A percentile compares a stretch with the other conserved stretches of the same genome.
Evolutionary conservation across 2,329 filamentous ascomycete genomes (phyloP).

Genomic region (Scedosporium aurantiacum): DNA sequence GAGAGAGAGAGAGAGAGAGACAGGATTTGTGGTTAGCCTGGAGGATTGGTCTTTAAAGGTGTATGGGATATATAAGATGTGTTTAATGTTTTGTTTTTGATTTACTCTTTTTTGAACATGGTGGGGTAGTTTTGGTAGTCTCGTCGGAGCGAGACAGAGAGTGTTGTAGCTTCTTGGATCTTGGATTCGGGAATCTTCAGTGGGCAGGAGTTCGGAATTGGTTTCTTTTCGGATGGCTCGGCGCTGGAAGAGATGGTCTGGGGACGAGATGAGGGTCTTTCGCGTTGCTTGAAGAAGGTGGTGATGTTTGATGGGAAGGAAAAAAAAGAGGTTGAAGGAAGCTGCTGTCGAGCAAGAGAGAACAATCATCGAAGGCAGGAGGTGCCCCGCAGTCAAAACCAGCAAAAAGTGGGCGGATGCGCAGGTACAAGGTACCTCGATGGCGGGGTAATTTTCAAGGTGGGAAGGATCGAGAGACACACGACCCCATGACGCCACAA

Average conservation of each 20-base stretch:
- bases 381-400: neutral
- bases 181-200: too few species aligned
- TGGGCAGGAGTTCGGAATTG: too few species aligned
- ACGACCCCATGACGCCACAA: too few species aligned
- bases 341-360: neutral
- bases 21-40: conserved; percentile 12
- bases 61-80: neutral
- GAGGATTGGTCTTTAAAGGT: neutral
- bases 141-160: neutral
- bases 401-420: conserved; percentile 8
- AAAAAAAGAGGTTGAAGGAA: neutral
- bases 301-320: neutral
- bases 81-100: neutral
- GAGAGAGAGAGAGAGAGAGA: neutral
- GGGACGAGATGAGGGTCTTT: too few species aligned
- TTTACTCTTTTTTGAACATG: conserved; percentile 91
- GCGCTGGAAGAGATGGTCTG: too few species aligned
- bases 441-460: conserved; percentile 6
- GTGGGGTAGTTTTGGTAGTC: conserved; percentile 19
- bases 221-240: too few species aligned
- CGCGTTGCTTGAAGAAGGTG: neutral
- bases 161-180: neutral
- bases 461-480: too few species aligned
- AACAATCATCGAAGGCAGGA: neutral
- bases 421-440: conserved; percentile 5